Conservation (phyloP, 2,329 filamentous ascomycete species). For the Arthrinium phaeospermum region DNA sequence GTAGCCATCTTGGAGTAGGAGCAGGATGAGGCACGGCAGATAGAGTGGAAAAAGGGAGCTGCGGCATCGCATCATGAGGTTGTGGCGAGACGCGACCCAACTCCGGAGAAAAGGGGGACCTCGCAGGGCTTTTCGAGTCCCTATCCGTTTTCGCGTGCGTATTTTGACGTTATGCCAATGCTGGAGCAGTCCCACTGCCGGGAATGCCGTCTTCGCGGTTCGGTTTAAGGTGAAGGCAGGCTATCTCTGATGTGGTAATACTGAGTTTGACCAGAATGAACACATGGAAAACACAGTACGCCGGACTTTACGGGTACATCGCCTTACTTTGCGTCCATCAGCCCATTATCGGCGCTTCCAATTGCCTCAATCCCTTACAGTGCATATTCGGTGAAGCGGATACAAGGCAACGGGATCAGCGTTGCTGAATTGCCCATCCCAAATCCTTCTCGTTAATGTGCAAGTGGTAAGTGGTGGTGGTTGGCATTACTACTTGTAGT, state of each 20-base stretch:
- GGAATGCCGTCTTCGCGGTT: neutral
- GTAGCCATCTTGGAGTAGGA: neutral
- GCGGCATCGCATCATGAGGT: neutral
- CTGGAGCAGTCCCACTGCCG: neutral
- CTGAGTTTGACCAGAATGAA: no score
- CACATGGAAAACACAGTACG: slow-evolving; percentile 16
- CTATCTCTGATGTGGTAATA: neutral
- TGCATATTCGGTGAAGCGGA: neutral
- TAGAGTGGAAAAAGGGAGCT: neutral
- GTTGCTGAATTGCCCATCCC: neutral
- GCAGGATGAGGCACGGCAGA: neutral
- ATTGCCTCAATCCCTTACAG: neutral
- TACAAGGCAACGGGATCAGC: neutral
- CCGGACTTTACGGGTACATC: neutral
- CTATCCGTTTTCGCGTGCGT: neutral
- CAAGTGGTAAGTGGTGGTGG: neutral
- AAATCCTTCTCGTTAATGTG: neutral
- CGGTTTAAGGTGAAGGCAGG: neutral
- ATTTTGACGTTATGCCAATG: slow-evolving; percentile 8
- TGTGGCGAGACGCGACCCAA: slow-evolving; percentile 2
- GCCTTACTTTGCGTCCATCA: neutral
- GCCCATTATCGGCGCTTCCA: neutral
- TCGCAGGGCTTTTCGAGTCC: neutral
- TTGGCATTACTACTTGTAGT: neutral
- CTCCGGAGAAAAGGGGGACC: neutral